A percentile compares a stretch with the other conserved stretches of the same genome.
Conservation (phyloP, 768 basidiomycete genomes). For the Rhizopogon roseolus region DNA sequence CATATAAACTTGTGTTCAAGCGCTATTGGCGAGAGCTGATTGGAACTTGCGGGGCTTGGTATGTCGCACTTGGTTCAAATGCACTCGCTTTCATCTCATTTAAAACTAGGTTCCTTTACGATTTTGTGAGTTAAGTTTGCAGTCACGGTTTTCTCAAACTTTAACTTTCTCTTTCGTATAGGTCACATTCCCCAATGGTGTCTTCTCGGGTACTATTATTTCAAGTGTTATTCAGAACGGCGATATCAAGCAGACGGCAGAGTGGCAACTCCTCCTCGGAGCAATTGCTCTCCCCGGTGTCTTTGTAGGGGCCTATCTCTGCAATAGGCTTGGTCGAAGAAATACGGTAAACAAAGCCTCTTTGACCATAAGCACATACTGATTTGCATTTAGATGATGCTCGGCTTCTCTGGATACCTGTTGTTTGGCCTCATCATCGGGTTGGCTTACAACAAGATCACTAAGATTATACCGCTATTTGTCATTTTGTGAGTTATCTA, state of each 20-base stretch:
- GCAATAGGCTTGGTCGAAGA: conserved; percentile 51
- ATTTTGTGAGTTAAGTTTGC: conserved; percentile 40
- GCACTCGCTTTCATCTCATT: conserved; percentile 1
- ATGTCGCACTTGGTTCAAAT: conserved; percentile 8
- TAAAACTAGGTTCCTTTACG: conserved; percentile 57
- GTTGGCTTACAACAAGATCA: conserved; percentile 56
- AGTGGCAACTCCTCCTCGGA: conserved; percentile 66
- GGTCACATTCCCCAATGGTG: conserved; percentile 71
- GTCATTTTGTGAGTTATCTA: conserved; percentile 51
- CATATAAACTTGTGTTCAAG: conserved; percentile 55
- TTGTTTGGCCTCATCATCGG: conserved; percentile 62
- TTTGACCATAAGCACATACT: not conserved
- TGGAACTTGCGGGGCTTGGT: conserved; percentile 75
- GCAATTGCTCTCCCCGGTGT: conserved; percentile 60
- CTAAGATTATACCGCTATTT: conserved; percentile 57
- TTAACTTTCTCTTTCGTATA: conserved; percentile 14
- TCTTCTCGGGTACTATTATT: conserved; percentile 66
- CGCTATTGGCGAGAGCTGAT: conserved; percentile 66
- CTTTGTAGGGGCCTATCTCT: conserved; percentile 44
- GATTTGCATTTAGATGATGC: conserved; percentile 44
- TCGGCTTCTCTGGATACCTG: conserved; percentile 66
- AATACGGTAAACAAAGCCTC: conserved; percentile 40
- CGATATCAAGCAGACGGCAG: conserved; percentile 55
- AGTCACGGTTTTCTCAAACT: not conserved
- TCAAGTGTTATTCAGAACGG: conserved; percentile 55